Conservation (phyloP, 768 basidiomycete genomes). For the Lyophyllum shimeji region DNA sequence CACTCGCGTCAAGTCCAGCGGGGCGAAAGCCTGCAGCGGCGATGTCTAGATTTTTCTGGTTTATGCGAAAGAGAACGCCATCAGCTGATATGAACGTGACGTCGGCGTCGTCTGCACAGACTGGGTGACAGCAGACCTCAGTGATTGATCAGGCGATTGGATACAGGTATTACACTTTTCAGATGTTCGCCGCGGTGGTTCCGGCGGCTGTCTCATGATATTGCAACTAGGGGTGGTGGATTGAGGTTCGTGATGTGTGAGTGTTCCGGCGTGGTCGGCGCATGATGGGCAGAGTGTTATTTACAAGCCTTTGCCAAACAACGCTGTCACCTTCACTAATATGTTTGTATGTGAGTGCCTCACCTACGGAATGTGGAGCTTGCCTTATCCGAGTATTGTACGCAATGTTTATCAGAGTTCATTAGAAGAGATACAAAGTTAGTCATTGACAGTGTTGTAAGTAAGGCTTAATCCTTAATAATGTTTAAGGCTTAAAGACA, state of each 20-base stretch:
- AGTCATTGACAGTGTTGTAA: neutral
- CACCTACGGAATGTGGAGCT: neutral
- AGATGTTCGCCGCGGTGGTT: neutral
- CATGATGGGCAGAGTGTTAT: neutral
- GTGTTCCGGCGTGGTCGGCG: too few relatives aligned
- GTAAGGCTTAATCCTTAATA: too few relatives aligned
- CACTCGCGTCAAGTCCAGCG: neutral
- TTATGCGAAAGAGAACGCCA: conserved; percentile 4
- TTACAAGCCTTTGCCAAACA: neutral
- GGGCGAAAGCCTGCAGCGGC: conserved; percentile 1
- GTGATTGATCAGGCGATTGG: neutral
- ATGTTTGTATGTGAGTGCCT: conserved; percentile 12
- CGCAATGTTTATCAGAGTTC: neutral
- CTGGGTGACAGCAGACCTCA: neutral
- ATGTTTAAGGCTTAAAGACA: too few relatives aligned
- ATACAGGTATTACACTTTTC: neutral
- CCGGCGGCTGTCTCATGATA: too few relatives aligned
- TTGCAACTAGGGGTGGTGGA: too few relatives aligned
- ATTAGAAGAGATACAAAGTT: neutral
- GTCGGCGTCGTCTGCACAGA: conserved; percentile 1
- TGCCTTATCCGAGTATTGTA: neutral
- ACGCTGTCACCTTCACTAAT: neutral
- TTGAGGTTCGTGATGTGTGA: too few relatives aligned
- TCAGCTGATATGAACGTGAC: conserved; percentile 1
- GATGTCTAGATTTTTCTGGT: conserved; percentile 7